These are phyloP conservation scores for Pseudopediastrum boryanum DNA, from an alignment of 139 green algal species.

Conservation along the genomic window DNA sequence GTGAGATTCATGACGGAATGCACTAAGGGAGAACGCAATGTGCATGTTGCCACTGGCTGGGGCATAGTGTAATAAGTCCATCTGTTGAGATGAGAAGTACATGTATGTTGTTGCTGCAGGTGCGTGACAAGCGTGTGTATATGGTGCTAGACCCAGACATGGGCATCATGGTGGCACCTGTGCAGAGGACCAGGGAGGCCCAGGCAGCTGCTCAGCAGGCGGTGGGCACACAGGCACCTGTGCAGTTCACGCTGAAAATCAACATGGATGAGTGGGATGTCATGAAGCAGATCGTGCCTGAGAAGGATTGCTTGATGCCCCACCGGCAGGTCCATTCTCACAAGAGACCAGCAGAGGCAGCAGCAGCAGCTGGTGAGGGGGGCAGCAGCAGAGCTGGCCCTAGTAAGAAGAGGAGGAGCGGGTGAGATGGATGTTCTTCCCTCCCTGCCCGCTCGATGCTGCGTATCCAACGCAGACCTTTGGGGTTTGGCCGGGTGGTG, in stretches of 20 bases:
- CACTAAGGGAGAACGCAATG: background rate
- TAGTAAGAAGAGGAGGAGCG: no score
- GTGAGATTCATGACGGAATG: background rate
- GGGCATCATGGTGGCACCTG: conserved; percentile 40
- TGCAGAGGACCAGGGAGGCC: background rate
- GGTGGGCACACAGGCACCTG: conserved; percentile 20
- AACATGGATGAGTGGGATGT: conserved; percentile 61
- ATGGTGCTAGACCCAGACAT: conserved; percentile 35
- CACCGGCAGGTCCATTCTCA: conserved; percentile 4
- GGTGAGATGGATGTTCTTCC: no score
- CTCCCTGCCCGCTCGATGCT: no score
- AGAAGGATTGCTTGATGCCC: conserved; percentile 45
- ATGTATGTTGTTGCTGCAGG: conserved; percentile 24
- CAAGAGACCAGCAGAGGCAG: background rate
- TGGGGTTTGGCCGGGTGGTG: no score
- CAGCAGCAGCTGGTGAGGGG: no score
- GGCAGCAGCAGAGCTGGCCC: background rate
- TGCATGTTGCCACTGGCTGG: background rate
- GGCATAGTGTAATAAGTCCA: background rate
- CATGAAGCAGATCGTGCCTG: conserved; percentile 41
- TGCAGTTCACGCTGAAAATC: conserved; percentile 66
- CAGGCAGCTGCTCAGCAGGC: conserved; percentile 10
- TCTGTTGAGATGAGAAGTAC: background rate
- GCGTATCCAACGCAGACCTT: no score
- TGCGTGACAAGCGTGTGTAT: conserved; percentile 51